Base-by-base conservation (phyloP, 257 asterid genomes). In the Lycium barbarum region DNA sequence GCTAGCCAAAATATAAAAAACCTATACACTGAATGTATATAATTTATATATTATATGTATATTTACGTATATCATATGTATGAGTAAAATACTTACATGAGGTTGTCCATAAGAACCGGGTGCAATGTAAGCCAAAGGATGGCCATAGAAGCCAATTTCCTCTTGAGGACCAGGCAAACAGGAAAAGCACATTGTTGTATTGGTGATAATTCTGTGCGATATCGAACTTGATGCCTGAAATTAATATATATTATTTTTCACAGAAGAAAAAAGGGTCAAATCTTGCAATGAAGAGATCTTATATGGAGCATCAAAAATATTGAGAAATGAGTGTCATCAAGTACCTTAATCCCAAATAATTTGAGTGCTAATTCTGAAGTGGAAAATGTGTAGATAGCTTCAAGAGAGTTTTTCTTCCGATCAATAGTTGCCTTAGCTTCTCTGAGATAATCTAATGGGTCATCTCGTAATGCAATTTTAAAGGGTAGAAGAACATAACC, bases 61-160 rank as follows among this genome's bases (percentile, higher is more conserved):
- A 26, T 26, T 26, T 26, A 26, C 33, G 33, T 26, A 26, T 26
- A 26, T 26, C 33, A 26, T 26, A 26, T 26, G 0, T 79, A 33
- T 3, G 26, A 15, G 68, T 36, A 36, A 9, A 49, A 5, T 36
- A 82, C 91, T 82, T 83, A 84, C 92, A 62, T 86, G 86, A 3
- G 92, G 90, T 83, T 89, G 92, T 3, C 92, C 92, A 83, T 89
- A 89, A 74, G 88, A 89, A 54, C 85, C 54, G 6, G 92, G 85
- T 38, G 89, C 90, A 80, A 89, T 3, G 66, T 66, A 87, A 35
- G 85, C 78, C 43, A 89, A 82, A 35, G 89, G 87, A 20, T 87
- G 88, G 22, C 90, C 92, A 49, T 45, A 87, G 59, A 84, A 84
- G 22, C 87, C 79, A 58, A 89, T 87, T 61, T 87, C 89, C 45